phyloP scores from a whole-genome alignment of 441 rosid species.

The Aquilaria agallochum region DNA sequence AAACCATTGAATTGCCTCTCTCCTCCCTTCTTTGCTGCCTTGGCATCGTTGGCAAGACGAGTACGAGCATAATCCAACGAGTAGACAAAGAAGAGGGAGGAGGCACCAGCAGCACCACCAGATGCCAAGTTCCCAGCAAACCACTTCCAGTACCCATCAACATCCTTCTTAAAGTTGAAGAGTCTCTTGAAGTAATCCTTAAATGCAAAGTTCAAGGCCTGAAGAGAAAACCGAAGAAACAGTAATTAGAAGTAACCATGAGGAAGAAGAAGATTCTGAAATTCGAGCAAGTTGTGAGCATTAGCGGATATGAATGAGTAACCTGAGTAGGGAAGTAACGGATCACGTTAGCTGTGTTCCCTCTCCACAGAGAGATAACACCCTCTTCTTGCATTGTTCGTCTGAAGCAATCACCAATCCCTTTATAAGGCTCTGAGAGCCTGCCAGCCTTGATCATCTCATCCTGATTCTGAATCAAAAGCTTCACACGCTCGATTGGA shows the following conservation, averaged over 20 bases:
- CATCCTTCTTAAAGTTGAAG: conserved; percentile 50
- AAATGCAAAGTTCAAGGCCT: conserved; percentile 62
- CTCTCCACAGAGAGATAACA: not conserved
- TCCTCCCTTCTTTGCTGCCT: conserved; percentile 41
- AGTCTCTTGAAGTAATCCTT: conserved; percentile 83
- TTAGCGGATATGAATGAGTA: not conserved
- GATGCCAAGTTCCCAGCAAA: conserved; percentile 54
- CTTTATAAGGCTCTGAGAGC: conserved; percentile 34
- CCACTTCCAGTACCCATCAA: conserved; percentile 61
- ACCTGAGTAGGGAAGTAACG: conserved; percentile 5
- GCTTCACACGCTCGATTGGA: conserved; percentile 81
- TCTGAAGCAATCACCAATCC: conserved; percentile 3
- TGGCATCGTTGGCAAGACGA: conserved; percentile 48
- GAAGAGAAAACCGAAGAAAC: not conserved
- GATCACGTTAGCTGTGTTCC: conserved; percentile 1
- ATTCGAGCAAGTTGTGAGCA: not conserved
- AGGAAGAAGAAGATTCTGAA: not conserved
- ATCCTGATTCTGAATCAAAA: conserved; percentile 78
- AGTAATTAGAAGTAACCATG: not conserved
- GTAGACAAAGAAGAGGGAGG: conserved; percentile 43
- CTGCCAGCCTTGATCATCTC: conserved; percentile 79
- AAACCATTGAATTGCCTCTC: conserved; percentile 48
- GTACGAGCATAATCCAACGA: conserved; percentile 52
- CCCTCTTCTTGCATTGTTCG: not conserved
- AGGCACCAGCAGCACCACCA: conserved; percentile 55